Conservation (phyloP, 2,329 filamentous ascomycete species). For the Teratosphaeria destructans region DNA sequence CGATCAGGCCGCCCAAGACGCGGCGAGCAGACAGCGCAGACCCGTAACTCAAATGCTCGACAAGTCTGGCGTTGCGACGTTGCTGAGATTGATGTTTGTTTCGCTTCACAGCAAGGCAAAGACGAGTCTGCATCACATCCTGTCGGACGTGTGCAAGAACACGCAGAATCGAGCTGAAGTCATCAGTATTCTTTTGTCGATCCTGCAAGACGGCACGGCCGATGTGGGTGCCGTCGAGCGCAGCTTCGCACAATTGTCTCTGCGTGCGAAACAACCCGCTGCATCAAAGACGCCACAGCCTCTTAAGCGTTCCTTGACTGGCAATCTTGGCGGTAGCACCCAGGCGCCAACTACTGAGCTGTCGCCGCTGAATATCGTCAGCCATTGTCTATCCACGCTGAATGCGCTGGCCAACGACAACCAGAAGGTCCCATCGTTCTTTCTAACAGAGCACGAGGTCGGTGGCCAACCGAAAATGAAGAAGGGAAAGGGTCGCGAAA, state of each 20-base stretch:
- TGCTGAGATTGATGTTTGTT: conserved; percentile 97
- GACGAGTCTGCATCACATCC: conserved; percentile 71
- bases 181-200: conserved; percentile 81
- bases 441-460: conserved; percentile 87
- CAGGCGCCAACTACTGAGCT: conserved; percentile 60
- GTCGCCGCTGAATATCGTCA: conserved; percentile 87
- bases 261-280: conserved; percentile 66
- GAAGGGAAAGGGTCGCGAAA: conserved; percentile 83
- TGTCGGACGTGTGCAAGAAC: conserved; percentile 89
- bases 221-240: conserved; percentile 90
- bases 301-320: conserved; percentile 64
- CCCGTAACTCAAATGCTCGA: conserved; percentile 94
- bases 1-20: conserved; percentile 16
- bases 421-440: conserved; percentile 77
- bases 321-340: conserved; percentile 26
- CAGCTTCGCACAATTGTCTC: conserved; percentile 85
- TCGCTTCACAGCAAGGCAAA: conserved; percentile 81
- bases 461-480: conserved; percentile 52
- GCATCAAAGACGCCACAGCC: conserved; percentile 68
- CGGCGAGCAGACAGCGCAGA: conserved; percentile 49
- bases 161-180: conserved; percentile 92
- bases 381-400: conserved; percentile 82
- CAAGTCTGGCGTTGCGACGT: conserved; percentile 87
- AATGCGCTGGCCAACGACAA: conserved; percentile 78
- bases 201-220: conserved; percentile 87